Percentiles rank a stretch among this genome's conserved stretches.
These are phyloP conservation scores for Russula brevipes DNA, from an alignment of 768 basidiomycete genomes.

Conservation along the genomic window DNA sequence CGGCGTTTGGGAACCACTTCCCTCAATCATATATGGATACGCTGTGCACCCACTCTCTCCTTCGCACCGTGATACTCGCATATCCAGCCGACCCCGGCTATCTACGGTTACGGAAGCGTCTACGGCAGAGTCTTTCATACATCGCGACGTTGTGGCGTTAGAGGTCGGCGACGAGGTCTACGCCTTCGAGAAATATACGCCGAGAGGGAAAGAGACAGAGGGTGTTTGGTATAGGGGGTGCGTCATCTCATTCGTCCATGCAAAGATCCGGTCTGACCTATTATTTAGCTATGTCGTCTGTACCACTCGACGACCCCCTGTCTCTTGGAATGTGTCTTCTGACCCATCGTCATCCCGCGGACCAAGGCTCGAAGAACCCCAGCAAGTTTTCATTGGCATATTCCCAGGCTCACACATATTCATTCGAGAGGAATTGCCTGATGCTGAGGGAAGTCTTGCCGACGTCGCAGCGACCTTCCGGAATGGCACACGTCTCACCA, in stretches of 20 bases:
- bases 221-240: slow-evolving; percentile 93
- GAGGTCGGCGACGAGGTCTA: slow-evolving; percentile 97
- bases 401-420: slow-evolving; percentile 88
- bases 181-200: slow-evolving; percentile 89
- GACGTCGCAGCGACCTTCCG: slow-evolving; percentile 59
- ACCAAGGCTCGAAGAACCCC: slow-evolving; percentile 66
- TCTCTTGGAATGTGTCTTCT: slow-evolving; percentile 54
- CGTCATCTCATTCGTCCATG: slow-evolving; percentile 23
- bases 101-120: slow-evolving; percentile 57
- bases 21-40: slow-evolving; percentile 84
- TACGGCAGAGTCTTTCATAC: slow-evolving; percentile 56
- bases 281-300: slow-evolving; percentile 76
- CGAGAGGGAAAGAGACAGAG: slow-evolving; percentile 65
- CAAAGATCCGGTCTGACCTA: slow-evolving; percentile 10
- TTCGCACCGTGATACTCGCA: slow-evolving; percentile 64
- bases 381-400: slow-evolving; percentile 90
- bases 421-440: slow-evolving; percentile 78
- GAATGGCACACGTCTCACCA: slow-evolving; percentile 32
- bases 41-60: slow-evolving; percentile 80
- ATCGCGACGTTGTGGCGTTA: slow-evolving; percentile 75
- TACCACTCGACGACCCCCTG: slow-evolving; percentile 67
- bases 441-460: slow-evolving; percentile 80
- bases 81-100: slow-evolving; percentile 53
- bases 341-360: slow-evolving; percentile 53
- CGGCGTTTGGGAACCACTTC: slow-evolving; percentile 59